Evolutionary conservation across 208 protist species (phyloP), one percentile per base, ranked within the genome.

Genomic region (Blastocrithidia nonstop): DNA sequence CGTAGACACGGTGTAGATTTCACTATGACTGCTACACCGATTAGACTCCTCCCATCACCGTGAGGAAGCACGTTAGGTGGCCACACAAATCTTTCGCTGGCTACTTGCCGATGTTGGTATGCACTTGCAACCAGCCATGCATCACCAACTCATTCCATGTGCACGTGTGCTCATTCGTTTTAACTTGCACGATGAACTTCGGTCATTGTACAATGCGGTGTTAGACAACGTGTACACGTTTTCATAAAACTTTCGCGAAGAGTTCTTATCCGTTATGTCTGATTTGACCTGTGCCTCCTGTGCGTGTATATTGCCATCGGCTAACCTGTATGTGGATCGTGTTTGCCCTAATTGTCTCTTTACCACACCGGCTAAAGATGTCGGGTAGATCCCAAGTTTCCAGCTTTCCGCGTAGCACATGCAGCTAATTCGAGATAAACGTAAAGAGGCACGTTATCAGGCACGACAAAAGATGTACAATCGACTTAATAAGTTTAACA

Each of bases 1-100:
- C 50, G 45, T 92, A 0, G 78, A 92, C 33, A 75, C 75, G n/a
- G 52, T 92, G 7, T 74, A 88, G 6, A 67, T 85, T 56, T 71
- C 82, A 8, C 51, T 92, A 6, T 88, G 71, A 72, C 45, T 88
- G 23, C 47, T 92, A 22, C 70, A 84, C 38, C 82, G 69, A 29
- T 50, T 92, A 4, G 78, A 88, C 47, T 41, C 60, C 8, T 71
- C 66, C 6, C 78, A 88, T 40, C 82, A 88, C 60, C 67, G 62
- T 0, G 61, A 71, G 29, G 75, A 86, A 48, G 73, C 77, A 2
- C 50, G 59, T 7, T 67, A 71, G 11, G 72, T 92, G 6, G 64
- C 78, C 6, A 59, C 54, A 9, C 75, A 76, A 50, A 38, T 92
- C 24, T 88, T 88, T 42, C 66, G 61, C 19, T 92, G 82, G 82